These are phyloP conservation scores for Endothia cerciana DNA, from an alignment of 2,329 filamentous ascomycete genomes.

Conservation along the genomic window DNA sequence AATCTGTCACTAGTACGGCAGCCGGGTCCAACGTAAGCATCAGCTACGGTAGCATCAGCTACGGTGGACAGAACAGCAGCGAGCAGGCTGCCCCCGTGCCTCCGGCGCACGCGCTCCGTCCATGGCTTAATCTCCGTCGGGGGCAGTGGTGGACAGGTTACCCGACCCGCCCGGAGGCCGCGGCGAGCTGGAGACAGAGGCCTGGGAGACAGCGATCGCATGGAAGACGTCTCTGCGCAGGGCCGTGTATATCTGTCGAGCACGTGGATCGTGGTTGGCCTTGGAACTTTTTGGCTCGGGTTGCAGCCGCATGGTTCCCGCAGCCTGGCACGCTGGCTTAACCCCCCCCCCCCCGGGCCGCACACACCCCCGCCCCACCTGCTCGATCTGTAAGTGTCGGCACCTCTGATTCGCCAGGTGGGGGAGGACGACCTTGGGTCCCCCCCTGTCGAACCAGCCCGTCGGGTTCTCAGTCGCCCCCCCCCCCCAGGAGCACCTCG, in stretches of 20 bases:
- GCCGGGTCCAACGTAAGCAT: constrained; percentile 1
- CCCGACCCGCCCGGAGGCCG: no score
- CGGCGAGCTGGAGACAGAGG: no score
- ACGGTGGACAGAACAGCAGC: background rate
- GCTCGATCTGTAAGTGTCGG: constrained; percentile 10
- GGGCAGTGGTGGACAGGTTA: no score
- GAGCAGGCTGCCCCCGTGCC: background rate
- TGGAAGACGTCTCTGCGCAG: no score
- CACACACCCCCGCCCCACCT: no score
- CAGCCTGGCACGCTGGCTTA: background rate
- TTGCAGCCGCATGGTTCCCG: constrained; percentile 6
- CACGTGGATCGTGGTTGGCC: no score
- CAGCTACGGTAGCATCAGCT: background rate
- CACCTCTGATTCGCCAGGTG: constrained; percentile 7
- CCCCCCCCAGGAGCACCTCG: background rate
- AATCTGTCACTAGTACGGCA: background rate
- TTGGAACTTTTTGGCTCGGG: background rate
- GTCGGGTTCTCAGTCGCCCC: constrained; percentile 5
- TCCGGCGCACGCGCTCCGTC: no score
- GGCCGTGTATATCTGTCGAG: no score
- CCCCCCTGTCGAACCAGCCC: constrained; percentile 10
- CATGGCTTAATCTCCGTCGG: no score
- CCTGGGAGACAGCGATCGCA: no score
- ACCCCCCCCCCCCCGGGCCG: no score
- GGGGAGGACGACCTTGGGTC: background rate